phyloP scores from a whole-genome alignment of 768 basidiomycete species.

The Filobasidium wieringae region DNA sequence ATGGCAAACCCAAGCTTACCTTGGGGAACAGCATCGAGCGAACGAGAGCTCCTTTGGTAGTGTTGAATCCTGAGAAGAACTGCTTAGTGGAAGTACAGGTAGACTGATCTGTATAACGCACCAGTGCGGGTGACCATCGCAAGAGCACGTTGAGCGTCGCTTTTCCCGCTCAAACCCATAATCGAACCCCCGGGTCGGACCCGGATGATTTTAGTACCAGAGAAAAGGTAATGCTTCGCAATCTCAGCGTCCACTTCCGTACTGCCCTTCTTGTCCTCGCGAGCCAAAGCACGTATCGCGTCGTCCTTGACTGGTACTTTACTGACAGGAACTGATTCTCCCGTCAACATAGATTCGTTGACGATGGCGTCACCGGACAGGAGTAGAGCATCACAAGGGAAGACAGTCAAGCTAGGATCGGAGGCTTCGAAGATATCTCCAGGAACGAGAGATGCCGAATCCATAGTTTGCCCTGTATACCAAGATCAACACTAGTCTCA shows the following conservation, averaged over 20 bases:
- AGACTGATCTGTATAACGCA: constrained; percentile 32
- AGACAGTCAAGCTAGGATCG: constrained; percentile 53
- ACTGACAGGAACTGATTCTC: constrained; percentile 93
- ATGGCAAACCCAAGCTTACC: not conserved
- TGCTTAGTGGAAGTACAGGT: not conserved
- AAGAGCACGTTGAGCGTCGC: constrained; percentile 49
- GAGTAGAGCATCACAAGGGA: constrained; percentile 85
- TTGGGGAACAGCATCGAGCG: constrained; percentile 98
- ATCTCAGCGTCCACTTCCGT: constrained; percentile 46
- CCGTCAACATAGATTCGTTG: constrained; percentile 84
- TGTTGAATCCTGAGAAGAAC: constrained; percentile 57
- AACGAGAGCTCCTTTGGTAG: constrained; percentile 90
- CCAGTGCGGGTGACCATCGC: constrained; percentile 80
- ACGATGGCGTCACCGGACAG: constrained; percentile 94
- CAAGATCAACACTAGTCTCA: not conserved
- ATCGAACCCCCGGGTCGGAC: constrained; percentile 55
- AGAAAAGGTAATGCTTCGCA: constrained; percentile 72
- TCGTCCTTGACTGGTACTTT: constrained; percentile 75
- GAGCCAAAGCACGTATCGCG: constrained; percentile 56
- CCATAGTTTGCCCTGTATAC: constrained; percentile 52
- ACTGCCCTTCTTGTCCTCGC: constrained; percentile 47
- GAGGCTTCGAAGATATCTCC: constrained; percentile 90
- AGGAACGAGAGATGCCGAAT: constrained; percentile 71
- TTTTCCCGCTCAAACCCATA: constrained; percentile 19
- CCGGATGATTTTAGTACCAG: constrained; percentile 81